These are phyloP conservation scores for Talinum fruticosum DNA, from an alignment of 148 eudicot genomes.

Conservation along the genomic window DNA sequence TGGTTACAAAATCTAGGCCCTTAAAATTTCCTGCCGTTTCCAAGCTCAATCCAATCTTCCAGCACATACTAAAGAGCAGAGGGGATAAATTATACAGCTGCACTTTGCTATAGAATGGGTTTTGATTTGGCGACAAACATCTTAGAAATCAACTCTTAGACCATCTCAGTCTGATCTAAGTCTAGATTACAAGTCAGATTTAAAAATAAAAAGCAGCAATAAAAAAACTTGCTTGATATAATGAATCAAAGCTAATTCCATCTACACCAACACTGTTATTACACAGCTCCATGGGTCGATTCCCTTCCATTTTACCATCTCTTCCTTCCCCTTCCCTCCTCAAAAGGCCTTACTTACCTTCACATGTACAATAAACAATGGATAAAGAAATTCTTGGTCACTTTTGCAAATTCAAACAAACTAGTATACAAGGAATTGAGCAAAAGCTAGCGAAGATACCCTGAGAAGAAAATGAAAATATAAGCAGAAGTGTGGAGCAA, in stretches of 20 bases:
- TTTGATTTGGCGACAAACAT: not conserved
- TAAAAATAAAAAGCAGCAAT: not conserved
- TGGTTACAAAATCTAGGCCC: no score
- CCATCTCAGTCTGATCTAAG: not conserved
- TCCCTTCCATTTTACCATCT: not conserved
- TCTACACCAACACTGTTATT: not conserved
- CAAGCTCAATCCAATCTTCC: not conserved
- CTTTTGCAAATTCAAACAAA: not conserved
- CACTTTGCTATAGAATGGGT: not conserved
- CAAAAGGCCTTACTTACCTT: not conserved
- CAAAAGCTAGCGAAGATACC: not conserved
- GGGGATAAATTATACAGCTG: not conserved
- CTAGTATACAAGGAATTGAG: not conserved
- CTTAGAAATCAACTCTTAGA: no score
- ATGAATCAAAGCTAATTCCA: not conserved
- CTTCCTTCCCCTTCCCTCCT: not conserved
- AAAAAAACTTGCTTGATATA: conserved; percentile 1
- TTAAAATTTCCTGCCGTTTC: not conserved
- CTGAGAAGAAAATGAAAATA: not conserved
- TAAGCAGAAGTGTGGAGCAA: not conserved
- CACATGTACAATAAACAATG: not conserved
- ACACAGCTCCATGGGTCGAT: not conserved
- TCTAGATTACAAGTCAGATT: not conserved
- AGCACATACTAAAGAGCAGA: not conserved
- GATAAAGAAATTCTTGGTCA: no score